phyloP scores from a whole-genome alignment of 495 filamentous ascomycete species.

The Penicillium egyptiacum region DNA sequence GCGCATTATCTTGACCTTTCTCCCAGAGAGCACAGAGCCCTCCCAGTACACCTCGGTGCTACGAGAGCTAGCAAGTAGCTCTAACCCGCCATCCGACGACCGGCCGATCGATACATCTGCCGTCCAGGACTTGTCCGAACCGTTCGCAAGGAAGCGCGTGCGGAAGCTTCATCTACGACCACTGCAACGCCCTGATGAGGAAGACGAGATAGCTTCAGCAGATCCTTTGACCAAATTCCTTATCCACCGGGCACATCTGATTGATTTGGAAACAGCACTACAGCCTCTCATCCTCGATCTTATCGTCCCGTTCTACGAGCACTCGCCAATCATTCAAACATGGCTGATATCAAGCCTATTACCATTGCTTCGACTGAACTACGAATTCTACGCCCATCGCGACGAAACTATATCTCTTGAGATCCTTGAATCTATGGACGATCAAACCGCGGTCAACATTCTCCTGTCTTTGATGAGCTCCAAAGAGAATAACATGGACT shows the following conservation, averaged over 20 bases:
- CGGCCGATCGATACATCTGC: slow-evolving; percentile 55
- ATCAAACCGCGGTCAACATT: slow-evolving; percentile 60
- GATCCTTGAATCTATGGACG: slow-evolving; percentile 55
- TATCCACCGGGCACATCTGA: slow-evolving; percentile 68
- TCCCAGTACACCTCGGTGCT: slow-evolving; percentile 62
- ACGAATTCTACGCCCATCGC: slow-evolving; percentile 73
- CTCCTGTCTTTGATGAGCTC: slow-evolving; percentile 64
- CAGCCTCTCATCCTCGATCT: slow-evolving; percentile 70
- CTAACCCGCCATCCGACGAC: slow-evolving; percentile 27
- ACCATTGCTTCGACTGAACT: slow-evolving; percentile 76
- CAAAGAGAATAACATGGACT: slow-evolving; percentile 41
- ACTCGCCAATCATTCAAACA: slow-evolving; percentile 61
- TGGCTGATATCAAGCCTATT: slow-evolving; percentile 80
- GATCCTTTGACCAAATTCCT: slow-evolving; percentile 70
- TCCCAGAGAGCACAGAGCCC: slow-evolving; percentile 75
- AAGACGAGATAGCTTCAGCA: slow-evolving; percentile 41
- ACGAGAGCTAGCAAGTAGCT: slow-evolving; percentile 50
- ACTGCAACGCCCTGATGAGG: slow-evolving; percentile 50
- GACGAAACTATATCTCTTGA: slow-evolving; percentile 59
- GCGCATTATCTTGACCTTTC: slow-evolving; percentile 79
- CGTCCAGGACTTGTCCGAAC: slow-evolving; percentile 61
- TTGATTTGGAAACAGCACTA: slow-evolving; percentile 77
- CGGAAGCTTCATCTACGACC: slow-evolving; percentile 68
- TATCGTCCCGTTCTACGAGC: slow-evolving; percentile 71
- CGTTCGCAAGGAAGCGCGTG: slow-evolving; percentile 66